These are phyloP conservation scores for Cutaneotrichosporon mucoides DNA, from an alignment of 1,284 basidiomycete genomes.

Conservation along the genomic window DNA sequence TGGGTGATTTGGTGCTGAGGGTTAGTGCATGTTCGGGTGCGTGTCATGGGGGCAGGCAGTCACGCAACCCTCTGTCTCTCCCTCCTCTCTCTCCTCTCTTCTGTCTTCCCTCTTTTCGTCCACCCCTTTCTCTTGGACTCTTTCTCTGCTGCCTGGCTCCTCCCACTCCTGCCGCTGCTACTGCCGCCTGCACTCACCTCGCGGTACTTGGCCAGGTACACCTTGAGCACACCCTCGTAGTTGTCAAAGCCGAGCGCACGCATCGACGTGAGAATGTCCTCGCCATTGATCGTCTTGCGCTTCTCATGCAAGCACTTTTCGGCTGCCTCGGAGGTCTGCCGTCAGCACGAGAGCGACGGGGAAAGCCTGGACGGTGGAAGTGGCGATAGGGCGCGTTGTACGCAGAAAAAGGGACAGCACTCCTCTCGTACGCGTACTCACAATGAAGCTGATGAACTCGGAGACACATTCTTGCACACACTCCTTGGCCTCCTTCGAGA, in stretches of 20 bases:
- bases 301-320: conserved; percentile 98
- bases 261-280: conserved; percentile 85
- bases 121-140: no score
- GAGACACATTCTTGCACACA: conserved; percentile 94
- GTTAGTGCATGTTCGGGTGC: neutral
- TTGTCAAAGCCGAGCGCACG: conserved; percentile 89
- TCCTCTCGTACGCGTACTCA: conserved; percentile 23
- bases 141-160: no score
- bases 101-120: no score
- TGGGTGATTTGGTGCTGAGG: conserved; percentile 28
- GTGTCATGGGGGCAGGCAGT: no score
- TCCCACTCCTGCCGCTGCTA: no score
- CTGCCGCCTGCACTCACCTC: conserved; percentile 57
- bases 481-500: conserved; percentile 94
- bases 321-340: conserved; percentile 55
- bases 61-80: no score
- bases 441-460: conserved; percentile 92
- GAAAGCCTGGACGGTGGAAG: no score
- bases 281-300: conserved; percentile 87
- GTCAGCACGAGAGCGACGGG: neutral
- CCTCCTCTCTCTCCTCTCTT: no score
- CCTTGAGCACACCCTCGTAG: conserved; percentile 83
- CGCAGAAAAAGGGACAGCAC: no score
- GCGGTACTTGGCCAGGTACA: conserved; percentile 81
- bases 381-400: no score